Evolutionary conservation across 768 basidiomycete genomes (phyloP), one percentile per base, ranked within the genome.

Genomic region (Trametes cinnabarina): DNA sequence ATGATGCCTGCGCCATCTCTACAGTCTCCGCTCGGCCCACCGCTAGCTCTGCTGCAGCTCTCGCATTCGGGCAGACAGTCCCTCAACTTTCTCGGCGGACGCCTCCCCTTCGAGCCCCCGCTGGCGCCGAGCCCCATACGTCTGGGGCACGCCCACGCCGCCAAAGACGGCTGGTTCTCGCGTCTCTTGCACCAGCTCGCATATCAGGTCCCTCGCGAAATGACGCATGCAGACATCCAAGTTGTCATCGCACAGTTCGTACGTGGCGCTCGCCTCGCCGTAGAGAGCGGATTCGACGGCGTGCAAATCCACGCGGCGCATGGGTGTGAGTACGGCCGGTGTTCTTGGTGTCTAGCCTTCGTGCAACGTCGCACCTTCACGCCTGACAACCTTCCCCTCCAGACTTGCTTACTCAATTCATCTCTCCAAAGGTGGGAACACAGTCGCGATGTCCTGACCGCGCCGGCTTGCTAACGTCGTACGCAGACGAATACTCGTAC

Each of bases 11-110:
- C 50, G 46, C 53, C 54, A 41, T 39, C 32, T 42, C 8, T 34
- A 15, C 22, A 30, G 7, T 4, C 44, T 51, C 19, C 32, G 2
- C 39, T 37, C 20, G 44, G 20, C 19, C 32, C 44, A 3, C 68
- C 81, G 1, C 73, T 90, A 5, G 82, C 86, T 8, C 77, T 98
- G 55, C 81, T 95, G 78, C 95, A 98, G 66, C 73, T 98, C 46
- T 90, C 80, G 44, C 95, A 98, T 66, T 69, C 78, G 4, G 90
- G 95, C 4, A 82, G 94, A 7, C 95, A 98, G 71, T 92, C 92
- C 2, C 74, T 84, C 9, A 87, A 87, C 55, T 55, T 92, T 43
- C 61, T 91, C 23, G 85, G 87, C 17, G 89, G 88, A 23, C 82
- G 92, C n/a, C 62, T 63, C 15, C 78, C 82, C 0, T 86, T 85